phyloP scores from a whole-genome alignment of 129 eudicot species.

The Escallonia rubra region DNA sequence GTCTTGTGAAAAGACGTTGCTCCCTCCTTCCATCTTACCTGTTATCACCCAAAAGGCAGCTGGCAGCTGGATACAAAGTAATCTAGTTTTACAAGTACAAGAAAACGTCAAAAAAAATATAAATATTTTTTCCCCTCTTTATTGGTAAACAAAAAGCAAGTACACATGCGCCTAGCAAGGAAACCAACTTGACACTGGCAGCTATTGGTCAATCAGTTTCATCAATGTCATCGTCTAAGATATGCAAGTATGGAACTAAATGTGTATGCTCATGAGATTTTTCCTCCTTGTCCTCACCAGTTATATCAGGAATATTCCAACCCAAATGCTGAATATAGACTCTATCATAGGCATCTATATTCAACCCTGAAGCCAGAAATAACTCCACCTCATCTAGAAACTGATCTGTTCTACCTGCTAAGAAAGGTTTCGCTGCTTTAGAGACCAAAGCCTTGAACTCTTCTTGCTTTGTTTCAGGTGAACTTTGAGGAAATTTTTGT shows the following conservation, averaged over 20 bases:
- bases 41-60: no score
- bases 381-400: conserved; percentile 71
- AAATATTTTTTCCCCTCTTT: no score
- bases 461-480: conserved; percentile 33
- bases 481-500: conserved; percentile 23
- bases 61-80: no score
- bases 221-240: conserved; percentile 61
- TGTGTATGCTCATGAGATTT: conserved; percentile 34
- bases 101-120: no score
- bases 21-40: no score
- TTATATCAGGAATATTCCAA: conserved; percentile 43
- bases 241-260: conserved; percentile 35
- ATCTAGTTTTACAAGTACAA: no score
- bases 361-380: conserved; percentile 71
- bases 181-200: no score
- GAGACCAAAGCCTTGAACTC: conserved; percentile 50
- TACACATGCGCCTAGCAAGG: no score
- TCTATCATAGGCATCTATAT: conserved; percentile 67
- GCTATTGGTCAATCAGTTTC: conserved; percentile 15
- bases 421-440: conserved; percentile 60
- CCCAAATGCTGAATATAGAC: conserved; percentile 60
- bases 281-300: conserved; percentile 24
- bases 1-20: no score
- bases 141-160: no score
- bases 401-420: conserved; percentile 57